Conservation (phyloP, 2,329 filamentous ascomycete species). For the Calonectria naviculata region DNA sequence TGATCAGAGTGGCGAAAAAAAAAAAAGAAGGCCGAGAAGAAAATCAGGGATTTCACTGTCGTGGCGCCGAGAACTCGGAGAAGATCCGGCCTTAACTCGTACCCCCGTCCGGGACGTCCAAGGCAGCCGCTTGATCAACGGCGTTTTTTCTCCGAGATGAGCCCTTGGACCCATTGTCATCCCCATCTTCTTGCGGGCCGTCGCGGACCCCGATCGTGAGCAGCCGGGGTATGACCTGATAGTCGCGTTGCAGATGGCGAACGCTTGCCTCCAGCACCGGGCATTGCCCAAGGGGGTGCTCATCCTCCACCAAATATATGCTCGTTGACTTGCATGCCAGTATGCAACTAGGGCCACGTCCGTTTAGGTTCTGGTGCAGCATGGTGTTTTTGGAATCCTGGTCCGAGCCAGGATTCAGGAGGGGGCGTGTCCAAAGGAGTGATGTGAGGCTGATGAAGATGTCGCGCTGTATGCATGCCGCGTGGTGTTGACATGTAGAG, state of each 20-base stretch:
- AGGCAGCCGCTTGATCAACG: neutral
- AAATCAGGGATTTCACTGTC: neutral
- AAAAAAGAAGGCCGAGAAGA: neutral
- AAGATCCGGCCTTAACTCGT: neutral
- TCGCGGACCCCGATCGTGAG: constrained; percentile 21
- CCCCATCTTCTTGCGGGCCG: constrained; percentile 21
- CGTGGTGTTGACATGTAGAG: neutral
- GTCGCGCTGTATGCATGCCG: neutral
- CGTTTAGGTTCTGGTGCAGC: constrained; percentile 34
- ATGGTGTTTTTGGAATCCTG: constrained; percentile 3
- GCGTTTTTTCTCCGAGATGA: neutral
- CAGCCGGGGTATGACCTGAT: constrained; percentile 9
- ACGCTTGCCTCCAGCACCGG: constrained; percentile 2
- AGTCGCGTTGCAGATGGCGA: neutral
- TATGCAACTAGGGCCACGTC: constrained; percentile 32
- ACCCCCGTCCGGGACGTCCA: neutral
- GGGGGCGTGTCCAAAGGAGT: neutral
- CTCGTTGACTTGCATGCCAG: constrained; percentile 30
- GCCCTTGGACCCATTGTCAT: neutral
- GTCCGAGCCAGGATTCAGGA: neutral
- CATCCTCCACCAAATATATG: neutral
- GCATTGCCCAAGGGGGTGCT: constrained; percentile 15
- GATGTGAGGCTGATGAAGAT: constrained; percentile 15
- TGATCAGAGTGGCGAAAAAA: constrained; percentile 1
- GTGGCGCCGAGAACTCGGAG: neutral